Conservation (phyloP, 2,329 filamentous ascomycete genomes). For the Claviceps purpurea region DNA sequence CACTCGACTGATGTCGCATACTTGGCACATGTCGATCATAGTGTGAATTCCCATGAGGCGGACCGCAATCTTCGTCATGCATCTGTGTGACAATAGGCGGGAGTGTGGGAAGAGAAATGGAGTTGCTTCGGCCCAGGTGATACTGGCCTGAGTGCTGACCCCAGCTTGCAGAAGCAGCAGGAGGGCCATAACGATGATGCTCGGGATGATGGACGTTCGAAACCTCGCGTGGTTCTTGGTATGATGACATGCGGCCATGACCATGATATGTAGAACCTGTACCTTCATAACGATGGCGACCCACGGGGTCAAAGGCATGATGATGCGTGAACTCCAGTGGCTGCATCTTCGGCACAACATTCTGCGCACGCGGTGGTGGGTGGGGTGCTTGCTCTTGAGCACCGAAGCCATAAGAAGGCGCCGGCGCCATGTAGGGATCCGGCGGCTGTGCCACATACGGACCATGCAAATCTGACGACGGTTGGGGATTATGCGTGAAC, state of each 20-base stretch:
- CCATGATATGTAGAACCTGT: not conserved
- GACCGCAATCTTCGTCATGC: not conserved
- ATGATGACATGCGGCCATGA: conserved; percentile 3
- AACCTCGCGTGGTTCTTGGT: not conserved
- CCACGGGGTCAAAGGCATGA: not conserved
- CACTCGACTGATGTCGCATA: not conserved
- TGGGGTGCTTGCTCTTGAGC: not conserved
- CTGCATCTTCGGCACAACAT: conserved; percentile 13
- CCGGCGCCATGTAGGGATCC: conserved; percentile 3
- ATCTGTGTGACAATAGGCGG: conserved; percentile 14
- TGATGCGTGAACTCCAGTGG: conserved; percentile 9
- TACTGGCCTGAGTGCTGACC: not conserved
- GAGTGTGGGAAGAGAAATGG: conserved; percentile 8
- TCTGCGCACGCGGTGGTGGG: conserved; percentile 10
- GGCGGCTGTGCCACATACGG: not conserved
- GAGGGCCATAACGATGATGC: not conserved
- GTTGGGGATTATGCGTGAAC: not conserved
- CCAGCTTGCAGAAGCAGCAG: not conserved
- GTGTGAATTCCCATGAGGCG: not conserved
- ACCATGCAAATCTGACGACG: not conserved
- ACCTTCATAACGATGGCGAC: not conserved
- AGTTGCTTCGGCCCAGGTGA: conserved; percentile 1
- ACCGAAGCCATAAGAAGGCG: conserved; percentile 4
- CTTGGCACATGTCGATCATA: not conserved
- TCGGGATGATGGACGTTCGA: not conserved